These are phyloP conservation scores for Neofusicoccum cordaticola DNA, from an alignment of 2,329 filamentous ascomycete species.

Conservation along the genomic window DNA sequence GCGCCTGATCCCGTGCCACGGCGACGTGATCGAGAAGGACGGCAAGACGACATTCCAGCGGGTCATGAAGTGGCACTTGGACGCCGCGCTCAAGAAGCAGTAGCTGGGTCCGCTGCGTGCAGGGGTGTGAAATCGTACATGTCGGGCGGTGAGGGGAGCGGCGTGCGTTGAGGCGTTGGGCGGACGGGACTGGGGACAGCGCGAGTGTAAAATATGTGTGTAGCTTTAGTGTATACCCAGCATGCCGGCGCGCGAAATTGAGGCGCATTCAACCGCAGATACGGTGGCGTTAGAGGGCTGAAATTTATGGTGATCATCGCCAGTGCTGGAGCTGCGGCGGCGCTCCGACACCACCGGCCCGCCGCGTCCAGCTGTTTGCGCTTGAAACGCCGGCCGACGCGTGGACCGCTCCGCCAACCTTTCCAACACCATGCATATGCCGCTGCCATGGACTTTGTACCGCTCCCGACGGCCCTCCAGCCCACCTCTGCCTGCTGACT, in stretches of 20 bases:
- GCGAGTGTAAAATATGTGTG: neutral
- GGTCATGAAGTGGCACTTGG: constrained; percentile 80
- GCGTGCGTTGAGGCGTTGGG: neutral
- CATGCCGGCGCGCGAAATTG: neutral
- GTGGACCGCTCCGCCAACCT: constrained; percentile 13
- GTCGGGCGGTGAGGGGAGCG: neutral
- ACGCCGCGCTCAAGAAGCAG: constrained; percentile 29
- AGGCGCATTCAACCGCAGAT: neutral
- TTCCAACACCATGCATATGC: constrained; percentile 16
- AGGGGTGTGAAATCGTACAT: neutral
- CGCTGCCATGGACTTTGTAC: constrained; percentile 21
- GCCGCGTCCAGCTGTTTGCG: constrained; percentile 13
- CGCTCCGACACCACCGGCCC: constrained; percentile 10
- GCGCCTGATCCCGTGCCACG: constrained; percentile 86
- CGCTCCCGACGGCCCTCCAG: neutral
- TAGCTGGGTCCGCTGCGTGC: neutral
- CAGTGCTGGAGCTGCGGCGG: neutral
- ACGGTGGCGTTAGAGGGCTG: neutral
- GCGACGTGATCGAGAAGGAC: constrained; percentile 74
- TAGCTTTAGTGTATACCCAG: neutral
- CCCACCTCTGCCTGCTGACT: neutral
- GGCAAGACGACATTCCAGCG: constrained; percentile 75
- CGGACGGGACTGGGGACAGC: neutral
- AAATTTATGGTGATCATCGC: neutral
- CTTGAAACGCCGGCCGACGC: constrained; percentile 17